Conservation (phyloP, 148 eudicot genomes). For the Agrostemma githago region DNA sequence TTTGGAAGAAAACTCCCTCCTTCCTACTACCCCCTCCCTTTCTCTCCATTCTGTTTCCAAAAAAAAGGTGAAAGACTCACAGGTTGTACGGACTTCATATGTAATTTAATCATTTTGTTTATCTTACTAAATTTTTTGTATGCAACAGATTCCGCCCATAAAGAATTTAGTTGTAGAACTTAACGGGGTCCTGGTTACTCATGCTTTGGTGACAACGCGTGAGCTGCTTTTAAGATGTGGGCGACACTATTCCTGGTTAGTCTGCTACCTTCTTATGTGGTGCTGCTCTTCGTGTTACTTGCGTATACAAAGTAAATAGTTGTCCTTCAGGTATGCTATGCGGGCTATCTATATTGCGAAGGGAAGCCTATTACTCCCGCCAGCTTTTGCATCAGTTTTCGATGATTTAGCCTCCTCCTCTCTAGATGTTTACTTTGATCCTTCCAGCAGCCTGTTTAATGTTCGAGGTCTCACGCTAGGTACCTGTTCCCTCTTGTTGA, state of each 20-base stretch:
- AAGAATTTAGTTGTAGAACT: conserved; percentile 76
- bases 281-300: not conserved
- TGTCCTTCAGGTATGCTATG: conserved; percentile 72
- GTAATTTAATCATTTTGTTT: not conserved
- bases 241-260: conserved; percentile 94
- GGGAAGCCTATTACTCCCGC: conserved; percentile 95
- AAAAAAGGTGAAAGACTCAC: not conserved
- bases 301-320: conserved; percentile 9
- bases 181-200: conserved; percentile 89
- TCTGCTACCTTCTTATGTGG: conserved; percentile 10
- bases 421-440: conserved; percentile 95
- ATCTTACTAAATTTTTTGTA: conserved; percentile 4
- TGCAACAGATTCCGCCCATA: conserved; percentile 66
- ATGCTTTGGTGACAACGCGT: conserved; percentile 81
- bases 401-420: conserved; percentile 97
- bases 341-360: conserved; percentile 97
- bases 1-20: too few relatives aligned
- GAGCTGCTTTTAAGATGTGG: conserved; percentile 86
- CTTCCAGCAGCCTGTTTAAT: conserved; percentile 72
- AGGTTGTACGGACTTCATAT: not conserved
- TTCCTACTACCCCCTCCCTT: too few relatives aligned
- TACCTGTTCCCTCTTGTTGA: conserved; percentile 23
- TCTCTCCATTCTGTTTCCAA: too few relatives aligned
- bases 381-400: conserved; percentile 88
- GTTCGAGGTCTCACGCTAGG: conserved; percentile 91